Base-by-base conservation (phyloP, 352 stramenopile species). In the Halophytophthora batemanensis region DNA sequence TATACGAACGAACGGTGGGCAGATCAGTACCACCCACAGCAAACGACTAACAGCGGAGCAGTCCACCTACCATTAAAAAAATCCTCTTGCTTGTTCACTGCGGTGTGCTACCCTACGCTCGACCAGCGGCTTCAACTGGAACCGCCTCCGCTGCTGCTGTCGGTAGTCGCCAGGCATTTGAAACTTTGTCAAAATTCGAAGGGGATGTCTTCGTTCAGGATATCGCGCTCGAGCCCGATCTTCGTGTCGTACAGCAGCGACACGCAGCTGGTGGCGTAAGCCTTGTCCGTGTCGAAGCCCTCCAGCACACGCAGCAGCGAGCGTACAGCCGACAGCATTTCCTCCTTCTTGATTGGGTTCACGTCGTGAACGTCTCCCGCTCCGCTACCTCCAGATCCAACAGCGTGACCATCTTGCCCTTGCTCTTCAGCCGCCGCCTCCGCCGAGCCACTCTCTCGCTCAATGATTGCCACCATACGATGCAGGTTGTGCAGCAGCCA, bases 401-500 rank as follows among this genome's bases (percentile, higher is more conserved):
- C 45, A 10, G 74, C 64, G 7, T 67, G 61, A 13, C 56, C 62
- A 2, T 39, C 23, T 11, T 79, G 58, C 31, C 67, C 49, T 58
- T 56, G 46, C 36, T 56, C 63, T n/a, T 69, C 51, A 18, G 50
- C 69, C 11, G 45, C 48, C 21, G 47, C 46, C 29, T 40, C 42
- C 0, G 46, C 43, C 2, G 36, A 50, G 36, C 85, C 66, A 13
- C 54, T 67, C 25, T 87, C 81, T n/a, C 66, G 56, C 39, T 91
- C 81, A 22, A 89, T 87, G 1, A 61, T 65, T 6, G 65, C 70
- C 15, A 77, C 73, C 80, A 95, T 93, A 43, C 83, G 83, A 65
- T 95, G 80, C 28, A 93, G 55, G 36, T 95, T 90, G 59, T 95
- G 84, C 45, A 87, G 86, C 39, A 95, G 55, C 84, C 84, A 95